Evolutionary conservation across 2,329 filamentous ascomycete genomes (phyloP).

Genomic region (Leptographium flavum): DNA sequence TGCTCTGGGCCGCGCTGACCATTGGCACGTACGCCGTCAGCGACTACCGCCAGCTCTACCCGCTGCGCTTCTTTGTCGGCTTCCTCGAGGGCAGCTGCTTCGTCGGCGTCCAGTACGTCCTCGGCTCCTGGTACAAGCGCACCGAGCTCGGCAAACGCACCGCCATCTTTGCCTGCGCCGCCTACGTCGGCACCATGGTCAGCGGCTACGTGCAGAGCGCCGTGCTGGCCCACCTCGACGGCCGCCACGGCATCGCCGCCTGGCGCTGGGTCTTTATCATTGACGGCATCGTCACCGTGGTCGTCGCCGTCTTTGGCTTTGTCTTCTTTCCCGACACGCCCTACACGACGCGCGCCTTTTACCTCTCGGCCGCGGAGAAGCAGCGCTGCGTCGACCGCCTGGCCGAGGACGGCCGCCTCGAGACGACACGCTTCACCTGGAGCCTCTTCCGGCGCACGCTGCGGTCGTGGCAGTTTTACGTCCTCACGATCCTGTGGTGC

Average conservation of each 20-base stretch:
- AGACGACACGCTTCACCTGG: conserved; percentile 13
- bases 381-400: conserved; percentile 25
- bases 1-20: conserved; percentile 13
- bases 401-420: conserved; percentile 14
- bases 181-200: conserved; percentile 29
- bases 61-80: conserved; percentile 38
- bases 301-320: conserved; percentile 35
- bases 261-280: conserved; percentile 43
- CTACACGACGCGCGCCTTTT: conserved; percentile 19
- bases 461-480: conserved; percentile 15
- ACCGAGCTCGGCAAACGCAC: conserved; percentile 46
- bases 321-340: conserved; percentile 34
- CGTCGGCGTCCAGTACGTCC: conserved; percentile 33
- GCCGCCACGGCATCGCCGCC: conserved; percentile 25
- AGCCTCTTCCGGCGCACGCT: conserved; percentile 12
- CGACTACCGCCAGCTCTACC: conserved; percentile 20
- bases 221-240: conserved; percentile 22
- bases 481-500: conserved; percentile 15
- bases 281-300: conserved; percentile 32
- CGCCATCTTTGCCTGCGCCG: conserved; percentile 47
- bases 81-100: conserved; percentile 38
- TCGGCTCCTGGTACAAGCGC: conserved; percentile 43
- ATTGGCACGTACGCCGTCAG: conserved; percentile 8
- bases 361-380: conserved; percentile 19
- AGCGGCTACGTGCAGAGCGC: conserved; percentile 27